Evolutionary conservation across 2,329 filamentous ascomycete species (phyloP), one percentile per base, ranked within the genome.

Genomic region (Davidsoniella neocaledoniae): DNA sequence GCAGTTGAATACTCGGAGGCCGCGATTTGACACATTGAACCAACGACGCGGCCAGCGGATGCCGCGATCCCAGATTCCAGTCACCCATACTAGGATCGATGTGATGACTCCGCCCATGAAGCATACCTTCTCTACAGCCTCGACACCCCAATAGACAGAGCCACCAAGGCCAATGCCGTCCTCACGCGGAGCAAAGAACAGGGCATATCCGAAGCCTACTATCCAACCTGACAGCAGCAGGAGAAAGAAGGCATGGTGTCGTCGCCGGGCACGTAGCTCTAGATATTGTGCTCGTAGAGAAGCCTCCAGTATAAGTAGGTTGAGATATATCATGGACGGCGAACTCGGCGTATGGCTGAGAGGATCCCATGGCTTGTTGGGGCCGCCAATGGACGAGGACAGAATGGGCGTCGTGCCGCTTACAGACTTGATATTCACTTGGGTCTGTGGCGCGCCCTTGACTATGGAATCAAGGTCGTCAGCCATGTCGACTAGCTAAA

Each of bases 261-360:
- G 81, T 44, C 87, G 77, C 40, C 91, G 81, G 43, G 87, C 84
- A 53, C 90, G 84, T 42, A 96, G 74, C 55, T 87, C 85, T 51
- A 98, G 79, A 65, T 93, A 96, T 60, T 98, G 91, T 21, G 86
- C 81, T 56, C 91, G 86, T 36, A 98, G 72, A 4, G 87, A 94
- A 45, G 86, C 87, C 64, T 98, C 91, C 64, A 98, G 84, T 59
- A 98, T 93, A 53, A 98, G 76, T 21, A 98, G 81, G 66, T 98
- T 98, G 59, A 98, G 79, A 68, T 98, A 98, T 61, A 98, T 95
- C 71, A 94, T 91, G 49, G 86, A 86, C 43, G 88, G 88, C 14
- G 86, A 86, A 61, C 84, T 90, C n/a, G 88, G 88, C 14, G 90
- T 78, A 54, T 81, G 79, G 58, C 79, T 81, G 55, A 90, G 75